phyloP scores from a whole-genome alignment of 768 basidiomycete genomes.

The Xanthoconium stramineum region DNA sequence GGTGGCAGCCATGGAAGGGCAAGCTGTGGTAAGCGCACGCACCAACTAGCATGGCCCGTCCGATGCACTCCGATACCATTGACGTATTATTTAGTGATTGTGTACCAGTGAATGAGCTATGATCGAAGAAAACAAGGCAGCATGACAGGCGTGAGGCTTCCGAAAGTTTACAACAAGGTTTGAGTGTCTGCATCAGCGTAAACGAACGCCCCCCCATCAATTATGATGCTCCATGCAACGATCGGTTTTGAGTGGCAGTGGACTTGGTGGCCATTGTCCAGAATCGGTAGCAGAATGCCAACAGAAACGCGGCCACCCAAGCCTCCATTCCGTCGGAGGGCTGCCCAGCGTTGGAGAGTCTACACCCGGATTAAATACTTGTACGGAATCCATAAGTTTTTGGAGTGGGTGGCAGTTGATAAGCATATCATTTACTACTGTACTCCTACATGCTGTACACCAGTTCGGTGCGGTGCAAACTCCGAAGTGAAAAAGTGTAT shows the following conservation, averaged over 20 bases:
- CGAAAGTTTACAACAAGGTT: not conserved
- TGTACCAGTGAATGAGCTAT: not conserved
- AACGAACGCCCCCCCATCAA: not conserved
- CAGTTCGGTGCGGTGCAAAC: not conserved
- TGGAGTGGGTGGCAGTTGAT: not conserved
- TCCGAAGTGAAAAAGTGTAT: not conserved
- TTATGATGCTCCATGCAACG: not conserved
- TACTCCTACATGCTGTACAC: slow-evolving; percentile 3
- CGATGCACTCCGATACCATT: not conserved
- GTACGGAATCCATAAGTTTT: slow-evolving; percentile 5
- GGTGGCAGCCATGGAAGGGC: not conserved
- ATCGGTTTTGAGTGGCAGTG: not conserved
- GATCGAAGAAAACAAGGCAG: not conserved
- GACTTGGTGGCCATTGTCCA: not conserved
- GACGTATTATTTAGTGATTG: not conserved
- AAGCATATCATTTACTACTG: not conserved
- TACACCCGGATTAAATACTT: not conserved
- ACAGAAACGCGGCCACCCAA: not conserved
- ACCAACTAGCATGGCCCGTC: slow-evolving; percentile 12
- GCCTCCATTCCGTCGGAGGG: not conserved
- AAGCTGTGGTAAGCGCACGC: slow-evolving; percentile 7
- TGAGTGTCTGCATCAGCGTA: not conserved
- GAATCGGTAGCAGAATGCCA: not conserved
- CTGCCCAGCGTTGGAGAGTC: not conserved
- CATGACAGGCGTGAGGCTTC: not conserved